Evolutionary conservation across 352 stramenopile genomes (phyloP).

Genomic region (Globisporangium paroecandrum): DNA sequence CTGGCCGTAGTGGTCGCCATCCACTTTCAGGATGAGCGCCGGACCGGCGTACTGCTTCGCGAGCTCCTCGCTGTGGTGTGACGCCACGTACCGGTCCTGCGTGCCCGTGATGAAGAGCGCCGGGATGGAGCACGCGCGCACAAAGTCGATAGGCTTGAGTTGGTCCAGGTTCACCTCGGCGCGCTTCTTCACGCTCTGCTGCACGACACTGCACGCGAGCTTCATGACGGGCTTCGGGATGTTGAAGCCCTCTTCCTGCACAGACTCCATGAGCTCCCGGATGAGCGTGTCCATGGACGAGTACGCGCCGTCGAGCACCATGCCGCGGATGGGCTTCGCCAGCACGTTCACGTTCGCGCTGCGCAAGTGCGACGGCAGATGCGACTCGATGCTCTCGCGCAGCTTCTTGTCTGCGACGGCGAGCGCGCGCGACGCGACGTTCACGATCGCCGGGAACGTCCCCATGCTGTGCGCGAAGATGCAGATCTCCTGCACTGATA

Average conservation of each 20-base stretch:
- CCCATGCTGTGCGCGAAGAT: conserved; percentile 86
- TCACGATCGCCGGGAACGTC: conserved; percentile 72
- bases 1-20: conserved; percentile 63
- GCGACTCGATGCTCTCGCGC: conserved; percentile 44
- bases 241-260: conserved; percentile 72
- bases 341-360: conserved; percentile 32
- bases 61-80: conserved; percentile 67
- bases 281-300: conserved; percentile 65
- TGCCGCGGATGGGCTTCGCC: conserved; percentile 60
- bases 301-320: conserved; percentile 77
- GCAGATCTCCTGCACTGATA: conserved; percentile 49
- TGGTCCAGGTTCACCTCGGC: conserved; percentile 67
- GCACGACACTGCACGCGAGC: conserved; percentile 55
- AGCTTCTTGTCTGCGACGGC: conserved; percentile 42
- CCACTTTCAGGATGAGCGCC: conserved; percentile 43
- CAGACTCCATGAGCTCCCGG: conserved; percentile 52
- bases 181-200: conserved; percentile 76
- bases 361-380: conserved; percentile 56
- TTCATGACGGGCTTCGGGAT: conserved; percentile 72
- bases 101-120: conserved; percentile 66
- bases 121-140: conserved; percentile 60
- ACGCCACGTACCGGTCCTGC: conserved; percentile 63
- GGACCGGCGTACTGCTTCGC: conserved; percentile 56
- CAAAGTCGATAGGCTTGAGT: conserved; percentile 70
- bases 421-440: conserved; percentile 60